These are phyloP conservation scores for Borealophlyctis nickersoniae DNA, from an alignment of 192 early-diverging fungal genomes.

Conservation along the genomic window DNA sequence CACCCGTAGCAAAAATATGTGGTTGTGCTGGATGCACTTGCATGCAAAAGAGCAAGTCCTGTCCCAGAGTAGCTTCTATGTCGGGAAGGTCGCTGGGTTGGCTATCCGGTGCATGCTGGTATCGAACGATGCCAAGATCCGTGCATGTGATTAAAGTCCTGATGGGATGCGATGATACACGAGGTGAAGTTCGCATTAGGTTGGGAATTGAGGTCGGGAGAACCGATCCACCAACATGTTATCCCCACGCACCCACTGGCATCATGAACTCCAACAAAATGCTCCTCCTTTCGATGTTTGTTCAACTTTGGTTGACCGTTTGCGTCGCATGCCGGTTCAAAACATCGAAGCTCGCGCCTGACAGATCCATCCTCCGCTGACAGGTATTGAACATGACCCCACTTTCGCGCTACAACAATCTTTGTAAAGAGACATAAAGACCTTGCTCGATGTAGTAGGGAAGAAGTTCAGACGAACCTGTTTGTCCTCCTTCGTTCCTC, in stretches of 20 bases:
- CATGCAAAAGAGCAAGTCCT: conserved; percentile 62
- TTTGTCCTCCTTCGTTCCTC: not conserved
- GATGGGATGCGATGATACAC: not conserved
- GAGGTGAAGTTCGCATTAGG: conserved; percentile 1
- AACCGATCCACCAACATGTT: too few relatives aligned
- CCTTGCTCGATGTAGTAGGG: not conserved
- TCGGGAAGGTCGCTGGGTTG: conserved; percentile 11
- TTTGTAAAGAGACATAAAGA: not conserved
- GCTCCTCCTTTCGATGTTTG: conserved; percentile 37
- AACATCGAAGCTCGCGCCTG: conserved; percentile 20
- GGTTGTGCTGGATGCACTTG: conserved; percentile 61
- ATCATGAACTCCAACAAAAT: conserved; percentile 44
- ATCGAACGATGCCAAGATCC: conserved; percentile 21
- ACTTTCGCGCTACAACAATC: conserved; percentile 30
- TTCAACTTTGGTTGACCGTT: conserved; percentile 30
- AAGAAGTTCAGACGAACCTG: not conserved
- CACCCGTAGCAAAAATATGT: conserved; percentile 76
- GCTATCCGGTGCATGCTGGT: conserved; percentile 13
- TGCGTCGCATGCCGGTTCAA: conserved; percentile 16
- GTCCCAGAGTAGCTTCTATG: conserved; percentile 36
- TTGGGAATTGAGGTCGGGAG: too few relatives aligned
- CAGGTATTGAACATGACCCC: conserved; percentile 31
- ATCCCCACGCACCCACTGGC: conserved; percentile 33
- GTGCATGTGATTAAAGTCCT: conserved; percentile 29
- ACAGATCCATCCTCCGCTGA: conserved; percentile 29